phyloP scores from a whole-genome alignment of 768 basidiomycete species.

The Psilocybe cyanescens region DNA sequence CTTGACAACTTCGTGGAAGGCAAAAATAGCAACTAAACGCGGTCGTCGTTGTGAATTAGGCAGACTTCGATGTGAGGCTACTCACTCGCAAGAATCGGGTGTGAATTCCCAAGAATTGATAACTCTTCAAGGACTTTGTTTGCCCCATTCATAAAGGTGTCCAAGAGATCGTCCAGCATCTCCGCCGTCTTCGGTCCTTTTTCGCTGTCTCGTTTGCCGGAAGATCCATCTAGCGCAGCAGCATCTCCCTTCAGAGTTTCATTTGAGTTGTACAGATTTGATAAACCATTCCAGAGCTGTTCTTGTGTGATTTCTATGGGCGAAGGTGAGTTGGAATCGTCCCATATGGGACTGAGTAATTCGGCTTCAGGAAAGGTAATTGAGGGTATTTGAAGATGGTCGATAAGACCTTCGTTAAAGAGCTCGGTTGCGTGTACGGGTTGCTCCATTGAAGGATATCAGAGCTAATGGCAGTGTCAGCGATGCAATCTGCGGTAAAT shows the following conservation, averaged over 20 bases:
- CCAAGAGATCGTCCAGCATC: slow-evolving; percentile 6
- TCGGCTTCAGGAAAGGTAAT: neutral
- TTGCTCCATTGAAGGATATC: neutral
- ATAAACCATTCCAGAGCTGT: slow-evolving; percentile 2
- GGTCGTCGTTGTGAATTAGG: neutral
- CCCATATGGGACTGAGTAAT: neutral
- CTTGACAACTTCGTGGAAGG: slow-evolving; percentile 15
- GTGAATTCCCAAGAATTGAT: slow-evolving; percentile 5
- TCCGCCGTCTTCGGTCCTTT: neutral
- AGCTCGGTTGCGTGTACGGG: neutral
- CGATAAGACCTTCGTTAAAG: neutral
- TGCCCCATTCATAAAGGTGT: slow-evolving; percentile 12
- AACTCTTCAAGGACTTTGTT: slow-evolving; percentile 7
- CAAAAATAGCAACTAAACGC: slow-evolving; percentile 12
- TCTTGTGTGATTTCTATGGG: slow-evolving; percentile 2
- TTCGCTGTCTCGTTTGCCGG: neutral
- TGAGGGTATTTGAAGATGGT: neutral
- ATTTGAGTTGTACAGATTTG: slow-evolving; percentile 5
- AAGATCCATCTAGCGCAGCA: neutral
- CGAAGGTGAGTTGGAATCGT: neutral
- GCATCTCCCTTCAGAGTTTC: neutral
- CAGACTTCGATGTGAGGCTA: neutral
- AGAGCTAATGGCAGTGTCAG: neutral
- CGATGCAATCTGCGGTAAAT: too few species aligned
- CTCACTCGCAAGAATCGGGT: slow-evolving; percentile 11